Conservation (phyloP, 164 flowering plant genomes). For the Dillenia turbinata region DNA sequence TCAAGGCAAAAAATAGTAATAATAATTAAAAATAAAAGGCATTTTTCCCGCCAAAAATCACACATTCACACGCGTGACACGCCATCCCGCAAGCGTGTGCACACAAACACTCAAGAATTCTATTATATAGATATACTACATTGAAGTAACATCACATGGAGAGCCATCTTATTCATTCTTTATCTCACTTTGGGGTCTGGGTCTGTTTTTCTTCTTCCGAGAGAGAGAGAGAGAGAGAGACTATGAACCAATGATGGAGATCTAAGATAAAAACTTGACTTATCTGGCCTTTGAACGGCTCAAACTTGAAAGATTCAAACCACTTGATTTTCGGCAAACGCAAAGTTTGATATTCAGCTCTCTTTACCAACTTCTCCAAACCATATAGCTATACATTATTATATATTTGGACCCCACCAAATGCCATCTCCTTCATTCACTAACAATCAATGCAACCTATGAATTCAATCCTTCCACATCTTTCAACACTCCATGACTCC, state of each 20-base stretch:
- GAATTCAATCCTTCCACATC: slow-evolving; percentile 46
- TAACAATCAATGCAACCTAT: slow-evolving; percentile 39
- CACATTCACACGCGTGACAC: slow-evolving; percentile 27
- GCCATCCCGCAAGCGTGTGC: slow-evolving; percentile 15
- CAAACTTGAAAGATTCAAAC: slow-evolving; percentile 21
- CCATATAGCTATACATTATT: too few relatives aligned
- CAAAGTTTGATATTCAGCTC: not conserved
- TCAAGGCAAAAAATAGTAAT: too few relatives aligned
- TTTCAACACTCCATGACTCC: slow-evolving; percentile 29
- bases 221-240: not conserved
- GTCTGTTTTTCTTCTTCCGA: not conserved
- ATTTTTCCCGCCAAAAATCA: slow-evolving; percentile 35
- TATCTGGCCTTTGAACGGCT: slow-evolving; percentile 11
- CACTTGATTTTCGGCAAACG: slow-evolving; percentile 10
- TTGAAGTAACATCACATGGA: not conserved
- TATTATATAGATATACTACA: slow-evolving; percentile 12
- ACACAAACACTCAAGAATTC: slow-evolving; percentile 11
- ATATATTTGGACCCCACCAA: slow-evolving; percentile 24
- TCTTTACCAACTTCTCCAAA: not conserved
- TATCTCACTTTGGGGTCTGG: not conserved
- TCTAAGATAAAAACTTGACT: slow-evolving; percentile 29
- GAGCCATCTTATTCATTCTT: slow-evolving; percentile 8
- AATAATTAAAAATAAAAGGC: slow-evolving; percentile 14
- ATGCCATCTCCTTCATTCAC: slow-evolving; percentile 22
- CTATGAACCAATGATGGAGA: slow-evolving; percentile 21